A percentile compares a stretch with the other conserved stretches of the same genome.
These are phyloP conservation scores for Aspergillus sclerotialis DNA, from an alignment of 2,329 filamentous ascomycete species.

Conservation along the genomic window DNA sequence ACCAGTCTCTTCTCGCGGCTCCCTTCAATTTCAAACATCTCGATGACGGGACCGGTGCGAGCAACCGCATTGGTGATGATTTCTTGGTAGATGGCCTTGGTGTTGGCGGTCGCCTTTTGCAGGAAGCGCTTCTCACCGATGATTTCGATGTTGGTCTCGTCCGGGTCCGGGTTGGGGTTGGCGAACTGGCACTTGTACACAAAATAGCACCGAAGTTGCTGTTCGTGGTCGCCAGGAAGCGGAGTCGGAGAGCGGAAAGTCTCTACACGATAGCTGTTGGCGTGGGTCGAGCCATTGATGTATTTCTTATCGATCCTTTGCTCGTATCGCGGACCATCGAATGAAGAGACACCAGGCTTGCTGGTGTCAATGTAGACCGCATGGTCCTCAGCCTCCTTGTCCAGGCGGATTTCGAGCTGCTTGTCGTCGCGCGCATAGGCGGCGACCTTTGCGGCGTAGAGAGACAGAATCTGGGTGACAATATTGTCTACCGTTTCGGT, in stretches of 20 bases:
- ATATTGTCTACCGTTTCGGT: slow-evolving; percentile 82
- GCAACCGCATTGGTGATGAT: slow-evolving; percentile 80
- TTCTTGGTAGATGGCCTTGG: slow-evolving; percentile 90
- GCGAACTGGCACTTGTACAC: slow-evolving; percentile 94
- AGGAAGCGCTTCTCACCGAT: slow-evolving; percentile 92
- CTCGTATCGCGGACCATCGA: slow-evolving; percentile 83
- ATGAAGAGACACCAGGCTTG: slow-evolving; percentile 70
- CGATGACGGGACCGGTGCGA: slow-evolving; percentile 88
- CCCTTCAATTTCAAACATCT: slow-evolving; percentile 92
- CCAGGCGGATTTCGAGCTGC: slow-evolving; percentile 84
- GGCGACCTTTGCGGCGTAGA: slow-evolving; percentile 95
- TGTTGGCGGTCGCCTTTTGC: slow-evolving; percentile 93
- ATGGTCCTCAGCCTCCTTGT: slow-evolving; percentile 91
- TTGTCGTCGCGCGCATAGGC: slow-evolving; percentile 90
- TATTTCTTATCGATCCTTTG: slow-evolving; percentile 92
- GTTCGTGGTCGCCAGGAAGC: slow-evolving; percentile 65
- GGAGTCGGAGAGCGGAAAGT: slow-evolving; percentile 89
- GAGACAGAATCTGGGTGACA: slow-evolving; percentile 86
- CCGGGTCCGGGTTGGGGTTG: slow-evolving; percentile 62
- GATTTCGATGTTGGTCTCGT: slow-evolving; percentile 82
- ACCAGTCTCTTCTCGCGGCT: slow-evolving; percentile 89
- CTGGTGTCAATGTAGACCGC: slow-evolving; percentile 99
- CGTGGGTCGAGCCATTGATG: slow-evolving; percentile 67
- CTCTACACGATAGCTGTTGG: slow-evolving; percentile 83
- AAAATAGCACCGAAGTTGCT: slow-evolving; percentile 93